Evolutionary conservation across 306 rosid genomes (phyloP), one percentile per base, ranked within the genome.

Genomic region (Dalbergia cochinchinensis): DNA sequence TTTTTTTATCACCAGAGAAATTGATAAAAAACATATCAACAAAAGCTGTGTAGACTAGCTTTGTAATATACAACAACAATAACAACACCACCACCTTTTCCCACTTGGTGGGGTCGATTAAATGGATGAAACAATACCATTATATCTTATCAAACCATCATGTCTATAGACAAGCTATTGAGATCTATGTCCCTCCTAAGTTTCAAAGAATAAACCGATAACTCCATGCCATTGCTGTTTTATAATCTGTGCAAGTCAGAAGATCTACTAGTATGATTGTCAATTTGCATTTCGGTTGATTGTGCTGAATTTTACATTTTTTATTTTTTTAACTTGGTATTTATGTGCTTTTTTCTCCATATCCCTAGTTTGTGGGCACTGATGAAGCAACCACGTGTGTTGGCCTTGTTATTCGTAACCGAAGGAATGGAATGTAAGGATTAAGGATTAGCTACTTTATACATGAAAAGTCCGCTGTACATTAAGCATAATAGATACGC

Each of bases 321-420:
- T 66, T 50, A 6, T 42, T 1, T 42, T 42, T 37, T 6, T 48
- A 19, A 35, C 69, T 71, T 66, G 15, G 13, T 72, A 73, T 45
- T 47, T n/a, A 12, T 83, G 66, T 60, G 9, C 6, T 71, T 51
- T 60, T 45, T 77, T 58, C 16, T 60, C 44, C 31, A 22, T 14
- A 7, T 75, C 65, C 13, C 84, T 72, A 94, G 97, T 91, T 77
- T 87, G 88, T 87, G 83, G 99, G 99, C 87, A 92, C 97, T 31
- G 97, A 94, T 83, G 99, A 94, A 90, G 99, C 97, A 78, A 94
- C 99, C 31, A 94, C 97, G 5, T 94, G 99, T 59, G 90, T 94
- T 14, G 94, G 97, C 66, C 69, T 94, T 81, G 97, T 86, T 70
- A 88, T 94, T 62, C 86, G 92, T 57, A 92, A 88, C 80, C 87